Base-by-base conservation (phyloP, 352 stramenopile genomes). In the Phytopythium chamaehyphon region DNA sequence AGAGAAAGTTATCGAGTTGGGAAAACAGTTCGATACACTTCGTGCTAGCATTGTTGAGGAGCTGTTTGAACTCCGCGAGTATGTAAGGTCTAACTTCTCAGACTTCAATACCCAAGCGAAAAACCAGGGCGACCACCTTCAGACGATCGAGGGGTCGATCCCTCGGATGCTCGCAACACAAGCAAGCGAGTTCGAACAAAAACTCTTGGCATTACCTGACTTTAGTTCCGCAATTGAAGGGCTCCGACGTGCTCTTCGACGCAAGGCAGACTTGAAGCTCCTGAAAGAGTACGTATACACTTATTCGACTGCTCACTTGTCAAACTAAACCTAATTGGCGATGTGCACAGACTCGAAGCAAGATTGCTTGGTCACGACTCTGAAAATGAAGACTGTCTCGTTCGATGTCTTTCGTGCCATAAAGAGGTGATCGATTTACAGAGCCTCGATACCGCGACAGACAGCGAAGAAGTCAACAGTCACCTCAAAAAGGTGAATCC, bases 341-440 rank as follows among this genome's bases (percentile, higher is more conserved):
- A 2, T 33, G 33, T 39, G 0, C 18, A n/a, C 38, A 89, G 78
- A 42, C 57, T 89, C 21, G 75, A 87, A 55, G 67, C 69, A 3
- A 60, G 70, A 5, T 51, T 87, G 16, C 61, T 85, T 11, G 73
- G 73, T 0, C 60, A 75, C 16, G 61, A 87, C 10, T 55, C 54
- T 0, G 73, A 86, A 19, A 64, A 60, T 12, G 76, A 89, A 48
- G 78, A 89, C 47, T 89, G 78, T 48, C 63, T 89, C 1, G 61
- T 89, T 23, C 78, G 78, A 0, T 87, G 78, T 31, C 58, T 89
- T 12, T 87, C 78, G 26, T 89, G 78, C 48, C 78, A 76, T 42
- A 89, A 87, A 55, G 78, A 89, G 50, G 64, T 89, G 7, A 39
- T 57, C 6, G 65, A 68, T 12, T 23, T 54, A 3, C 23, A 59